A percentile compares a stretch with the other conserved stretches of the same genome.
These are phyloP conservation scores for Suhomyces kilbournensis DNA, from an alignment of 805 yeast genomes.

Conservation along the genomic window DNA sequence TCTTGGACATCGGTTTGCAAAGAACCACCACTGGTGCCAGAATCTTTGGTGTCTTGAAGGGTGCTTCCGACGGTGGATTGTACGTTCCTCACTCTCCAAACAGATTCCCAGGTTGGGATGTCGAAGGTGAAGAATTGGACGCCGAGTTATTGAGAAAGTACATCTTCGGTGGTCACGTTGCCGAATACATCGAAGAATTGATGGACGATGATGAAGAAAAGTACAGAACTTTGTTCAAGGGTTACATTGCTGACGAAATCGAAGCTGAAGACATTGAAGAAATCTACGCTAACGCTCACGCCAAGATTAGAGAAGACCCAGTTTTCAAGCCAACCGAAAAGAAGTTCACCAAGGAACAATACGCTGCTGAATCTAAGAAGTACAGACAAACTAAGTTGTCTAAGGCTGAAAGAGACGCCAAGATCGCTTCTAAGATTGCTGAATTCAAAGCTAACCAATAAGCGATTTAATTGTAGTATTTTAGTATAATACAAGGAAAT, in stretches of 20 bases:
- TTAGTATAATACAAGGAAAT: neutral
- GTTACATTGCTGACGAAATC: conserved; percentile 93
- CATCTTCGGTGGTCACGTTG: conserved; percentile 99
- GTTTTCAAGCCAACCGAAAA: conserved; percentile 80
- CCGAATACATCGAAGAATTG: conserved; percentile 99
- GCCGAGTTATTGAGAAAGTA: conserved; percentile 96
- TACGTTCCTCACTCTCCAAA: conserved; percentile 98
- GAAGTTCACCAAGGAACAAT: conserved; percentile 96
- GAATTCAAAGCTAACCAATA: conserved; percentile 60
- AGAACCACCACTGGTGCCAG: conserved; percentile 99
- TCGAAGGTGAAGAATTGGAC: conserved; percentile 96
- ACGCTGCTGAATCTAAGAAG: conserved; percentile 95
- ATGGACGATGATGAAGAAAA: conserved; percentile 99
- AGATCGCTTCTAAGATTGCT: conserved; percentile 90
- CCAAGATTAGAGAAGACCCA: conserved; percentile 95
- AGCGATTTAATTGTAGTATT: neutral
- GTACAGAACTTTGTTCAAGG: conserved; percentile 92
- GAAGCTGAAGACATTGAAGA: conserved; percentile 98
- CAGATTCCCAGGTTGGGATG: conserved; percentile 99
- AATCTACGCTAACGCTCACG: conserved; percentile 91
- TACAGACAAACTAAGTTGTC: conserved; percentile 87
- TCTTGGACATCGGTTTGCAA: conserved; percentile 98
- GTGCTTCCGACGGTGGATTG: conserved; percentile 99
- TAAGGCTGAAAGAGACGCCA: conserved; percentile 85
- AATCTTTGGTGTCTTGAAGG: conserved; percentile 98